Conservation (phyloP, 2,329 filamentous ascomycete species). For the Xylaria sp. region DNA sequence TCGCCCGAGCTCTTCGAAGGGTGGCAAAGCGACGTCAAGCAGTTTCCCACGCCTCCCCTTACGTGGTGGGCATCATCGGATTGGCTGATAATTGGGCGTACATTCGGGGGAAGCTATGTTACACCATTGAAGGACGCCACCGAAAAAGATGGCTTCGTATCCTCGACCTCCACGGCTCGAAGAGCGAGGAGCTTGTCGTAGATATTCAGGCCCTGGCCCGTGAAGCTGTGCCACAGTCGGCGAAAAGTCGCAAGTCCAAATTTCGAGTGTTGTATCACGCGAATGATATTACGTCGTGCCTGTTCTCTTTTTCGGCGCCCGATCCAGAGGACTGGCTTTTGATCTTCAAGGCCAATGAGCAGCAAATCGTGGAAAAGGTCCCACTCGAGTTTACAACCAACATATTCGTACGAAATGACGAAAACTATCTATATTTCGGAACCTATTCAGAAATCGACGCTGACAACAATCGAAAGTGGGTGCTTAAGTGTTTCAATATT, state of each 20-base stretch:
- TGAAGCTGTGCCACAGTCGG: slow-evolving; percentile 41
- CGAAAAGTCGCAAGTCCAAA: slow-evolving; percentile 42
- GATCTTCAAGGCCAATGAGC: slow-evolving; percentile 47
- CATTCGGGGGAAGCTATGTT: slow-evolving; percentile 65
- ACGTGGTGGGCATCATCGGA: slow-evolving; percentile 61
- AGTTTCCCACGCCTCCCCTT: slow-evolving; percentile 64
- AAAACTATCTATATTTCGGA: slow-evolving; percentile 65
- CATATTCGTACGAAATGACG: slow-evolving; percentile 69
- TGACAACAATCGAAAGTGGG: slow-evolving; percentile 65
- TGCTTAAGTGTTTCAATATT: slow-evolving; percentile 57
- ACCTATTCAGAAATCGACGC: slow-evolving; percentile 58
- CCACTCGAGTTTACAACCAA: slow-evolving; percentile 52
- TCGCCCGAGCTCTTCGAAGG: slow-evolving; percentile 58
- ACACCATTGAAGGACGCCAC: slow-evolving; percentile 51
- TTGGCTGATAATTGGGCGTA: slow-evolving; percentile 65
- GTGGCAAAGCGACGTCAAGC: slow-evolving; percentile 64
- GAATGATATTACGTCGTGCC: slow-evolving; percentile 59
- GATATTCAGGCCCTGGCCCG: slow-evolving; percentile 50
- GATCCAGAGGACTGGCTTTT: slow-evolving; percentile 54
- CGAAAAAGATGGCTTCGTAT: slow-evolving; percentile 54
- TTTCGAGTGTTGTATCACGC: slow-evolving; percentile 61
- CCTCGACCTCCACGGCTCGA: slow-evolving; percentile 57
- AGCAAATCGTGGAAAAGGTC: slow-evolving; percentile 45
- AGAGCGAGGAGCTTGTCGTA: slow-evolving; percentile 56
- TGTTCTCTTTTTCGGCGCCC: slow-evolving; percentile 50